Conservation (phyloP, 2,329 filamentous ascomycete species). For the Juglanconis juglandina region DNA sequence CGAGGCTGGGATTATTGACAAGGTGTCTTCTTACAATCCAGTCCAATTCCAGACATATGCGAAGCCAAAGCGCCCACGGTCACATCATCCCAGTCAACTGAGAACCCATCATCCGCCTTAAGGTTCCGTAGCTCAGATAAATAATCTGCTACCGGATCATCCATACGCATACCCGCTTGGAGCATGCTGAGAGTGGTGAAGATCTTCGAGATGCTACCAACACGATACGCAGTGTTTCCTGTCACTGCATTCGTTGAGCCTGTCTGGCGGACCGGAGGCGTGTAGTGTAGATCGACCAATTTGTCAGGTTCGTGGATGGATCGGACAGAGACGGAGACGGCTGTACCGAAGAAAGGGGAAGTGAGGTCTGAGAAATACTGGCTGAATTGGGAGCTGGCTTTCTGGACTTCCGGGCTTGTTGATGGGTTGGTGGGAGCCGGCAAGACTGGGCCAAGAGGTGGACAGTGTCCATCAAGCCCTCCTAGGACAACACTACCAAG, state of each 20-base stretch:
- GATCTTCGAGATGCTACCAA: constrained; percentile 37
- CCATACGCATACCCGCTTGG: constrained; percentile 29
- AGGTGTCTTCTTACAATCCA: constrained; percentile 29
- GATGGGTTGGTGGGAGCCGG: constrained; percentile 34
- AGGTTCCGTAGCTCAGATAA: constrained; percentile 35
- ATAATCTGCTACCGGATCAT: constrained; percentile 43
- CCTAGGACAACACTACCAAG: constrained; percentile 13
- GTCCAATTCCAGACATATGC: constrained; percentile 42
- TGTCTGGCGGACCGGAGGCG: constrained; percentile 29
- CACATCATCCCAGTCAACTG: constrained; percentile 44
- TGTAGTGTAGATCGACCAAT: constrained; percentile 39
- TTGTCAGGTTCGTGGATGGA: constrained; percentile 37
- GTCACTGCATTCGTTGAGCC: constrained; percentile 27
- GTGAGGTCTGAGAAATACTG: constrained; percentile 27
- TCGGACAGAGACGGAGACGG: constrained; percentile 37
- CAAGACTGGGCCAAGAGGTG: constrained; percentile 41
- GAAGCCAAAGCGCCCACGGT: constrained; percentile 42
- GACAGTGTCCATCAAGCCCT: constrained; percentile 33
- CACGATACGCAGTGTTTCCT: constrained; percentile 33
- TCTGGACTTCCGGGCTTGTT: constrained; percentile 27
- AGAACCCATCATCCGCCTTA: constrained; percentile 24
- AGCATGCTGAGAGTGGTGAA: constrained; percentile 30
- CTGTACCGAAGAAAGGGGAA: constrained; percentile 29
- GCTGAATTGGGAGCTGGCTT: constrained; percentile 24
- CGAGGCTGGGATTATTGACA: background rate